Percentiles rank a stretch among this genome's conserved stretches.
Conservation (phyloP, 805 yeast genomes). For the Yarrowia porcina region DNA sequence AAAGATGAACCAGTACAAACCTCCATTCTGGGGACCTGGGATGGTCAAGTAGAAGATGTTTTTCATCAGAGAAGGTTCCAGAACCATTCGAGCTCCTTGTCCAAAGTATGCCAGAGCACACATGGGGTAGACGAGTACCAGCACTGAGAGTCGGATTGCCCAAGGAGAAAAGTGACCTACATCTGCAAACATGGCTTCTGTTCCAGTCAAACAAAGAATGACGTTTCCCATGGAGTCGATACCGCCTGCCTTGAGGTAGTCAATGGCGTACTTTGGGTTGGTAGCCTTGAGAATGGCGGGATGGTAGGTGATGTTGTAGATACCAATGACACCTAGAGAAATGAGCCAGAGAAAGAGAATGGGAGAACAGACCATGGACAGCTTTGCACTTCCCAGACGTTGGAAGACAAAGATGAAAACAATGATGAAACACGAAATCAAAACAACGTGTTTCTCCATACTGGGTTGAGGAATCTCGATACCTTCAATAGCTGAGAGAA, state of each 20-base stretch:
- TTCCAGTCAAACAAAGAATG: conserved; percentile 56
- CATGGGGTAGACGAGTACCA: conserved; percentile 50
- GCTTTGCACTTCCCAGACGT: conserved; percentile 48
- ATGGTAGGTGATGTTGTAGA: conserved; percentile 43
- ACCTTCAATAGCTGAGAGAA: conserved; percentile 56
- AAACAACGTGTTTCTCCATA: conserved; percentile 42
- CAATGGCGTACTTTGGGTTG: conserved; percentile 52
- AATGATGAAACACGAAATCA: conserved; percentile 49
- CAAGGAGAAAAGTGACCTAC: conserved; percentile 53
- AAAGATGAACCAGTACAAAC: conserved; percentile 50
- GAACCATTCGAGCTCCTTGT: conserved; percentile 50
- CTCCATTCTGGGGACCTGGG: conserved; percentile 49
- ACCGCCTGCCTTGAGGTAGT: conserved; percentile 41
- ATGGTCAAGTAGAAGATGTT: conserved; percentile 50
- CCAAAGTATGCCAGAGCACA: conserved; percentile 55
- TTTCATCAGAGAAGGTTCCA: conserved; percentile 42
- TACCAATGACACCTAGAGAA: conserved; percentile 46
- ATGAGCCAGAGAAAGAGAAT: conserved; percentile 52
- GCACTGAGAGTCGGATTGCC: conserved; percentile 50
- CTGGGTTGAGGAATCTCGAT: conserved; percentile 52
- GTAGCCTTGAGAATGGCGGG: conserved; percentile 49
- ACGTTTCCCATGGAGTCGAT: conserved; percentile 48
- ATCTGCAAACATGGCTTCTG: conserved; percentile 65
- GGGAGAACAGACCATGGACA: conserved; percentile 54
- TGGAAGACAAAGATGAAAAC: conserved; percentile 48